A percentile compares a stretch with the other conserved stretches of the same genome.
Conservation (phyloP, 495 filamentous ascomycete species). For the Neurospora hispaniola region DNA sequence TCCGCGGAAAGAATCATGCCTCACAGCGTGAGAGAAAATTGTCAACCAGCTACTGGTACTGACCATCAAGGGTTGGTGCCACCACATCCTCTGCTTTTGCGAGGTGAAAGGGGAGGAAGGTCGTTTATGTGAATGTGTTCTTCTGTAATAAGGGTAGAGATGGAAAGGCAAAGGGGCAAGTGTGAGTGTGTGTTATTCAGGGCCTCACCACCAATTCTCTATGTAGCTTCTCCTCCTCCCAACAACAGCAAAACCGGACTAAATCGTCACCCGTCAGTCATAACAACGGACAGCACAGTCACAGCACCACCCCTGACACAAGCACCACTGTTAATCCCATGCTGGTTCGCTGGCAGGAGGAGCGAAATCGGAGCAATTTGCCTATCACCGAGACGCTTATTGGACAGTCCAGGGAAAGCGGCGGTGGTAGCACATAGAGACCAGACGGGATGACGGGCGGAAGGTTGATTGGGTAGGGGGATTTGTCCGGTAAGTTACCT, state of each 20-base stretch:
- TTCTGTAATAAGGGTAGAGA: background rate
- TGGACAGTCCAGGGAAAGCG: background rate
- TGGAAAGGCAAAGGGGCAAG: background rate
- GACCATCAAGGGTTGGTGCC: constrained; percentile 8
- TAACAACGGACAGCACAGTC: background rate
- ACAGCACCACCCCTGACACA: background rate
- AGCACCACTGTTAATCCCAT: constrained; percentile 13
- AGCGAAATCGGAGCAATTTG: constrained; percentile 26
- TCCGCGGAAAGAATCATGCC: constrained; percentile 7
- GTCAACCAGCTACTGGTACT: background rate
- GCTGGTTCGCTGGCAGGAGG: constrained; percentile 27
- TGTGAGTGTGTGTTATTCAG: background rate
- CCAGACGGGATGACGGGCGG: background rate
- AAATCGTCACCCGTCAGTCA: constrained; percentile 2
- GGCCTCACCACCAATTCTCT: background rate
- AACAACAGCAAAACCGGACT: background rate
- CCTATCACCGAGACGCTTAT: constrained; percentile 28
- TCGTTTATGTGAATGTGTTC: background rate
- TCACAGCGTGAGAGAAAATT: constrained; percentile 8
- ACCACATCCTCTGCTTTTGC: constrained; percentile 1
- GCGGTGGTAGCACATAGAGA: background rate
- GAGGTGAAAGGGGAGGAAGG: background rate
- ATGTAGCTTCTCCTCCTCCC: background rate
- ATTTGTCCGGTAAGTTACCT: background rate
- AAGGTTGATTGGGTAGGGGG: background rate